Conservation (phyloP, 352 stramenopile genomes). For the Pythium biforme region DNA sequence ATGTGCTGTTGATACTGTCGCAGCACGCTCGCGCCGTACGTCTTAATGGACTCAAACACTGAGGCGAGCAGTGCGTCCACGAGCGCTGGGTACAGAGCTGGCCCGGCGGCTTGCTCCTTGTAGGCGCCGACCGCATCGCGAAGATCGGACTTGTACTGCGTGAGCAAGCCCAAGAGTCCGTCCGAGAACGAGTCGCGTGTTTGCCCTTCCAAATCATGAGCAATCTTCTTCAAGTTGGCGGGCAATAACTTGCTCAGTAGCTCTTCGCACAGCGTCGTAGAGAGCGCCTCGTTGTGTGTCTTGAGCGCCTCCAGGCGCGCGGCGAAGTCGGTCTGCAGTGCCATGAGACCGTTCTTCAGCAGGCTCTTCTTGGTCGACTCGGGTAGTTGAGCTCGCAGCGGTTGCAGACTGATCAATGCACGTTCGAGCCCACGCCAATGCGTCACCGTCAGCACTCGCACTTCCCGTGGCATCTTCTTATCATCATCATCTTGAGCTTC, state of each 20-base stretch:
- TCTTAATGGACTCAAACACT: constrained; percentile 44
- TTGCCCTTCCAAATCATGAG: constrained; percentile 33
- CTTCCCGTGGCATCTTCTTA: neutral
- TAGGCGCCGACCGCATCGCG: constrained; percentile 41
- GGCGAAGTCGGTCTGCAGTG: constrained; percentile 26
- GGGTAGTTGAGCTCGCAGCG: constrained; percentile 7
- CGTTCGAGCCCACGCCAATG: constrained; percentile 17
- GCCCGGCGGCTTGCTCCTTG: constrained; percentile 28
- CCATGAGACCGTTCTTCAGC: constrained; percentile 30
- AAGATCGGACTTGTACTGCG: constrained; percentile 63
- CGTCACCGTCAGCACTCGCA: neutral
- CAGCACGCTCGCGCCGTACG: constrained; percentile 47
- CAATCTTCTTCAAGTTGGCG: constrained; percentile 38
- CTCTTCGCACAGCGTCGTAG: constrained; percentile 8
- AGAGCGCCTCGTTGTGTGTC: constrained; percentile 22
- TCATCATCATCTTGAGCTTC: neutral
- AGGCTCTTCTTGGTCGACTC: constrained; percentile 31
- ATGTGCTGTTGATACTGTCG: constrained; percentile 51
- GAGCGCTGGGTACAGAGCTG: constrained; percentile 30
- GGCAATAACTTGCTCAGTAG: constrained; percentile 35
- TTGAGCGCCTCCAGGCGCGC: constrained; percentile 9
- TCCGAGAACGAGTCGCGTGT: constrained; percentile 52
- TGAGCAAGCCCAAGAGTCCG: constrained; percentile 43
- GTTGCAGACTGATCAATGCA: constrained; percentile 5
- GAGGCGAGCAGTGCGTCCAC: constrained; percentile 35